Conservation (phyloP, 2,329 filamentous ascomycete genomes). For the Fusarium nurragi region DNA sequence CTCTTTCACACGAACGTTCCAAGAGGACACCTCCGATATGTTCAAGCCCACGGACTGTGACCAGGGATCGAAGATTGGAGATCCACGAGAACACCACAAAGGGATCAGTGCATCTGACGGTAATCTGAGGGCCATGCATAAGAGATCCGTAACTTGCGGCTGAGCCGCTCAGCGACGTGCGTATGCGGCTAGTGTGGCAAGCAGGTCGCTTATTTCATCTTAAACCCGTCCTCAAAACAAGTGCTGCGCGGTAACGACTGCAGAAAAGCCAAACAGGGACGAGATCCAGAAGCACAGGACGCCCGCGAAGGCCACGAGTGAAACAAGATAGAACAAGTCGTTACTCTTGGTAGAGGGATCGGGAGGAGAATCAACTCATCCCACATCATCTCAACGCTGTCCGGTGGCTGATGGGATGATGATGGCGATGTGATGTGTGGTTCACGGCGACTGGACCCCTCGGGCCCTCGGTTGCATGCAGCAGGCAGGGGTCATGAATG, state of each 20-base stretch:
- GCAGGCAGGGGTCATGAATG: neutral
- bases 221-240: conserved; percentile 1
- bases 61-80: conserved; percentile 24
- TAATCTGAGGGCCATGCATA: conserved; percentile 12
- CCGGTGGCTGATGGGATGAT: conserved; percentile 14
- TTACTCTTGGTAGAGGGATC: neutral
- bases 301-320: neutral
- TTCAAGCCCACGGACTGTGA: neutral
- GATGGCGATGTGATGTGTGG: conserved; percentile 3
- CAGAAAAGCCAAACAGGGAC: conserved; percentile 1
- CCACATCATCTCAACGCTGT: conserved; percentile 2
- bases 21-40: neutral
- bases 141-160: conserved; percentile 19
- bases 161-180: conserved; percentile 15
- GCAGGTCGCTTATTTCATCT: conserved; percentile 30
- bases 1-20: neutral
- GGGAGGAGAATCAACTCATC: neutral
- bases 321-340: neutral
- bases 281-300: conserved; percentile 9
- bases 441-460: neutral
- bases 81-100: conserved; percentile 15
- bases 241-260: conserved; percentile 13
- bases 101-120: conserved; percentile 31
- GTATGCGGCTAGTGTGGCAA: conserved; percentile 39
- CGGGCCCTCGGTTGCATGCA: neutral